Percentiles rank a stretch among this genome's conserved stretches.
Conservation (phyloP, 75 land plant species). For the Picea glauca region DNA sequence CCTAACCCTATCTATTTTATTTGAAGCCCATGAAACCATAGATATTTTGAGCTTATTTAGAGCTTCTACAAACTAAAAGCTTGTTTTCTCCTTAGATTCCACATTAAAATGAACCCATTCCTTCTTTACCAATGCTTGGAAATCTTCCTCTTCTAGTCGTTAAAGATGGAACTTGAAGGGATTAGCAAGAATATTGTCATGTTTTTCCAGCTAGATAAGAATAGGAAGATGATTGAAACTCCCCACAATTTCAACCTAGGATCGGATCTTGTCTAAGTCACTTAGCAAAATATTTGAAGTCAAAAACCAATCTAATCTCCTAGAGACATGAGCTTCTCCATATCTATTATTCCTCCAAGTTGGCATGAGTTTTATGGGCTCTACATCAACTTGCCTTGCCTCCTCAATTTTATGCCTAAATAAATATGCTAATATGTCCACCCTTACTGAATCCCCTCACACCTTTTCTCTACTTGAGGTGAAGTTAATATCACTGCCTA, state of each 20-base stretch:
- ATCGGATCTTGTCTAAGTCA: not conserved
- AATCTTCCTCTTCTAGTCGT: not conserved
- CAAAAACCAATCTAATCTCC: not conserved
- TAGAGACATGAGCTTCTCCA: not conserved
- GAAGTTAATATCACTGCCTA: not conserved
- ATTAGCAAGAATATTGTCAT: not conserved
- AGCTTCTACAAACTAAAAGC: too few relatives aligned
- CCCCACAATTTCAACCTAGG: not conserved
- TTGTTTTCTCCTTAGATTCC: not conserved
- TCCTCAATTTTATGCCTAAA: not conserved
- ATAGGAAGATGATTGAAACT: not conserved
- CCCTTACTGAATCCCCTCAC: not conserved
- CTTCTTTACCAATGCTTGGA: not conserved
- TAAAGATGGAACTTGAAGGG: not conserved
- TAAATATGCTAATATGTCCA: not conserved
- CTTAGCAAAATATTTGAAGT: not conserved
- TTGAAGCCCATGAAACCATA: not conserved
- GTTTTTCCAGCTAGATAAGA: not conserved
- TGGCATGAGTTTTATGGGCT: not conserved
- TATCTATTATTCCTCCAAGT: not conserved
- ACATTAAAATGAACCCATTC: not conserved
- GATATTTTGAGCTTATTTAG: too few relatives aligned
- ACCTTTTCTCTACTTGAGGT: not conserved
- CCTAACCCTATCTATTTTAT: not conserved
- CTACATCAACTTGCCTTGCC: not conserved